Evolutionary conservation across 768 basidiomycete species (phyloP).

Genomic region (Holtermanniella nyarrowii): DNA sequence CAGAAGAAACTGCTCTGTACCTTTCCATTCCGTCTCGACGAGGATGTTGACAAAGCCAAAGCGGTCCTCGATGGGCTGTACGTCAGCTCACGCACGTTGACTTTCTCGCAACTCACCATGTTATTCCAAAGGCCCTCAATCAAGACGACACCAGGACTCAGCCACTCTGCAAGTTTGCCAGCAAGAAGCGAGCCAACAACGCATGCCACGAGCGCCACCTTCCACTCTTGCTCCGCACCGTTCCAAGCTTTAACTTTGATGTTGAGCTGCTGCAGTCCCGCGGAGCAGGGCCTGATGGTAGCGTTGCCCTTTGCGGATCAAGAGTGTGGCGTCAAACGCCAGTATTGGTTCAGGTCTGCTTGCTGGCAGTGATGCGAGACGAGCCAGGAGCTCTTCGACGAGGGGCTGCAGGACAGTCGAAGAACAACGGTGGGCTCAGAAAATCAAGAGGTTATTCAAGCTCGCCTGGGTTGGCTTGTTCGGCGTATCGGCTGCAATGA

Average conservation of each 20-base stretch:
- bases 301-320: conserved; percentile 35
- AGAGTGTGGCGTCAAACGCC: conserved; percentile 26
- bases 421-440: conserved; percentile 73
- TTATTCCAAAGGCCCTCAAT: conserved; percentile 27
- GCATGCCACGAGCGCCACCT: conserved; percentile 13
- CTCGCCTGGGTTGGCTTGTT: not conserved
- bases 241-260: not conserved
- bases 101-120: conserved; percentile 28
- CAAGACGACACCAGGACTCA: conserved; percentile 29
- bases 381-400: conserved; percentile 43
- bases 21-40: conserved; percentile 28
- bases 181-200: conserved; percentile 28
- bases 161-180: conserved; percentile 36
- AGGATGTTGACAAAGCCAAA: conserved; percentile 29
- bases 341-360: conserved; percentile 11
- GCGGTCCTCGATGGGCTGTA: conserved; percentile 12
- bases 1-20: conserved; percentile 38
- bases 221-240: conserved; percentile 5
- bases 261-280: conserved; percentile 20
- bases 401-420: conserved; percentile 45
- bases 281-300: conserved; percentile 22
- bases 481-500: conserved; percentile 44
- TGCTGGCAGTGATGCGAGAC: conserved; percentile 6
- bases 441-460: conserved; percentile 50
- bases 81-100: too few species aligned